These are phyloP conservation scores for Xylaria telfairii DNA, from an alignment of 495 filamentous ascomycete genomes.

Conservation along the genomic window DNA sequence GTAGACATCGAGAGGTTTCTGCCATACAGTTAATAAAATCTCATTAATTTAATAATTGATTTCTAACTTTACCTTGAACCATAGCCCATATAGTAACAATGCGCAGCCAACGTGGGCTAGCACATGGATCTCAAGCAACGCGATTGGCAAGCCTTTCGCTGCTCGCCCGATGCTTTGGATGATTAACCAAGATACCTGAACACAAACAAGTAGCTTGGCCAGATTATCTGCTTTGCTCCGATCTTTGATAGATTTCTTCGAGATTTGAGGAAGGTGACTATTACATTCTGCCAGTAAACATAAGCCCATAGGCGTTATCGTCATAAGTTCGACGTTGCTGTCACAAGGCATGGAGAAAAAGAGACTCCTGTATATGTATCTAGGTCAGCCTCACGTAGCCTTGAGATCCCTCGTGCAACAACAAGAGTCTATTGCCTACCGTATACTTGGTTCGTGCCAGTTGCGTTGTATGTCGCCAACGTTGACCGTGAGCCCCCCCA, in stretches of 20 bases:
- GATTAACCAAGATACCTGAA: conserved; percentile 10
- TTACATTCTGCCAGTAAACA: not conserved
- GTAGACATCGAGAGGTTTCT: not conserved
- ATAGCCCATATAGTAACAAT: conserved; percentile 25
- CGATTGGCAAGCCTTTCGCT: conserved; percentile 22
- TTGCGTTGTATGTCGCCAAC: not conserved
- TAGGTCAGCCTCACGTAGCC: no score
- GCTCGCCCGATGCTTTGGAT: conserved; percentile 19
- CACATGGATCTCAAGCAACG: conserved; percentile 31
- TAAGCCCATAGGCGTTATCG: not conserved
- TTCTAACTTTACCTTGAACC: conserved; percentile 25
- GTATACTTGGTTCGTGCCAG: not conserved
- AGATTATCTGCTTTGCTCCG: not conserved
- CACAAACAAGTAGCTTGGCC: not conserved
- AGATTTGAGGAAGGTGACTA: not conserved
- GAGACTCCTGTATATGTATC: no score
- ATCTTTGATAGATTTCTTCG: not conserved
- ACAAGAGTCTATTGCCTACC: no score
- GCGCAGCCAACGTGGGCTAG: conserved; percentile 33
- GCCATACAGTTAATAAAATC: not conserved
- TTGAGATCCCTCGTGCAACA: no score
- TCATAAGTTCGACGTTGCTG: no score
- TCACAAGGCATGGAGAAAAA: no score
- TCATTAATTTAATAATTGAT: not conserved
- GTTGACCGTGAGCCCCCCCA: not conserved